Base-by-base conservation (phyloP, 805 yeast species). In the Cyberlindnera euphorbiiphila region DNA sequence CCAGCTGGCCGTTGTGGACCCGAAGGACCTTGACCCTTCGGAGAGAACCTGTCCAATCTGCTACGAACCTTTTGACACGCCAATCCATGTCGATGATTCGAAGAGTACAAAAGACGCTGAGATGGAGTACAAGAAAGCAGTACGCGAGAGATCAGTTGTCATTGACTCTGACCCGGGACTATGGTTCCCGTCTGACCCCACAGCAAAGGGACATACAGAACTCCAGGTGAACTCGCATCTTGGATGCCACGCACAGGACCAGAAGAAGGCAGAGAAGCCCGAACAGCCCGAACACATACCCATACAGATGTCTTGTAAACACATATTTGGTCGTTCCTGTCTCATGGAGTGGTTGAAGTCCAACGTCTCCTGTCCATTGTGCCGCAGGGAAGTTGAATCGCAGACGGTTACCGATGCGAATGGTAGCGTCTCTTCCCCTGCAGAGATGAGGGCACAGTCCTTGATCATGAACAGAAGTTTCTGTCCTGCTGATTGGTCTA, bases 301-400 rank as follows among this genome's bases (percentile, higher is more conserved):
- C 0, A 71, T 84, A 0, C 64, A 72, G 41, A 69, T 89, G 77
- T 93, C 95, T 0, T 89, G 98, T 58, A 76, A 77, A 5, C 98
- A 89, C 56, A 59, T 80, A 0, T 91, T 91, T 66, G 97, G 98
- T 6, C 71, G 78, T 42, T 73, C 79, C 8, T 89, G 98, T 61
- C 65, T 89, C 16, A 71, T 69, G 33, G 85, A 84, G 51, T 91
- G 98, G 98, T 71, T 89, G 28, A 72, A 71, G 43, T 64, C 72
- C 21, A 78, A 83, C 51, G 72, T 74, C 25, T 76, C 86, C 12
- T 41, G 45, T 19, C 98, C 98, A 0, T 59, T 91, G 29, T 89
- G 98, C 56, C 51, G 56, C 11, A 41, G 47, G 25, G 54, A 49
- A 15, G 49, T 47, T n/a, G 53, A 49, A 28, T 35, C 53, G 9